These are phyloP conservation scores for Sarcodon aspratus DNA, from an alignment of 768 basidiomycete species.

Conservation along the genomic window DNA sequence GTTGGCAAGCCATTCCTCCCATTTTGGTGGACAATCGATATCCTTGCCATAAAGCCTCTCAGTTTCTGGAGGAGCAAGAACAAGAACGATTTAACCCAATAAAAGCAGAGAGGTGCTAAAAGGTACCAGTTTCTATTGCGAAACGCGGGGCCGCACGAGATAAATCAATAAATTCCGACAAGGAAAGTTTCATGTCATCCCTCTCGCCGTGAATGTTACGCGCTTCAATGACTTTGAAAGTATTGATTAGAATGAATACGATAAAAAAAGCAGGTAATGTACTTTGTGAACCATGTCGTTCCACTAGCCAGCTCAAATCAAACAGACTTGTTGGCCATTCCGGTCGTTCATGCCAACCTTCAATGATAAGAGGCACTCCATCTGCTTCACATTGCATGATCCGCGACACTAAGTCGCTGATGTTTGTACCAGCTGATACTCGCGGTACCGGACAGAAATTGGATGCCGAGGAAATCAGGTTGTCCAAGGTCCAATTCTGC, in stretches of 20 bases:
- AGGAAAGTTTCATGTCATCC: slow-evolving; percentile 37
- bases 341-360: slow-evolving; percentile 41
- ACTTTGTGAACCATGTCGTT: slow-evolving; percentile 15
- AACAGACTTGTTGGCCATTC: slow-evolving; percentile 49
- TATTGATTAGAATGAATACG: not conserved
- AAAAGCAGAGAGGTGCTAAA: not conserved
- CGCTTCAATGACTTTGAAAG: slow-evolving; percentile 38
- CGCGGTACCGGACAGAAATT: slow-evolving; percentile 34
- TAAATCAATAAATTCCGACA: slow-evolving; percentile 41
- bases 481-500: slow-evolving; percentile 37
- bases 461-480: slow-evolving; percentile 23
- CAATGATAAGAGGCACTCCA: slow-evolving; percentile 55
- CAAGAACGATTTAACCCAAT: not conserved
- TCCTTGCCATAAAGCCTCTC: slow-evolving; percentile 74
- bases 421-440: slow-evolving; percentile 20
- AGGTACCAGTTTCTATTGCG: slow-evolving; percentile 5
- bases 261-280: slow-evolving; percentile 11
- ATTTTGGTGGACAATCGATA: slow-evolving; percentile 50
- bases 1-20: slow-evolving; percentile 49
- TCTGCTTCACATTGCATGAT: slow-evolving; percentile 34
- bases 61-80: slow-evolving; percentile 25
- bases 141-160: slow-evolving; percentile 11
- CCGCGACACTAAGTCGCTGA: slow-evolving; percentile 13
- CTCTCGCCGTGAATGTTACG: slow-evolving; percentile 49
- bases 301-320: slow-evolving; percentile 39